Conservation (phyloP, 768 basidiomycete genomes). For the Lyophyllum shimeji region DNA sequence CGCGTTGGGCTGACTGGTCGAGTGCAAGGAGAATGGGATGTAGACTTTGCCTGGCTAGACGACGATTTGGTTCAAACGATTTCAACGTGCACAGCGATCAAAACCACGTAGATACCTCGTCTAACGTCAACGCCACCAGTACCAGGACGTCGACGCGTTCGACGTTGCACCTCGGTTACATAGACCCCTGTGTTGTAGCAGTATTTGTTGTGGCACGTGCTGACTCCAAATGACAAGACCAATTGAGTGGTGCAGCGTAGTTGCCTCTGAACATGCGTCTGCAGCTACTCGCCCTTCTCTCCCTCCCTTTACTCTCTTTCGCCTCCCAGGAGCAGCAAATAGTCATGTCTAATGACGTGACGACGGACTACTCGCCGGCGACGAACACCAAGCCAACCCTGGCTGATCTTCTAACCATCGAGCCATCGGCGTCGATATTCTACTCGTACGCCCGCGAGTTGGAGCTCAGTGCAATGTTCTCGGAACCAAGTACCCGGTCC, state of each 20-base stretch:
- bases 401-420: constrained; percentile 77
- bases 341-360: constrained; percentile 21
- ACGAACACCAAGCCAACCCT: constrained; percentile 54
- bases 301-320: constrained; percentile 28
- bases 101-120: too few relatives aligned
- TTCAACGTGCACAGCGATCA: too few relatives aligned
- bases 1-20: too few relatives aligned
- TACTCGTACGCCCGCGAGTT: constrained; percentile 80
- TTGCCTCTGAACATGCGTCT: constrained; percentile 30
- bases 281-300: constrained; percentile 27
- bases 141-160: too few relatives aligned
- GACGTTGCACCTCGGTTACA: too few relatives aligned
- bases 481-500: constrained; percentile 30
- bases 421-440: constrained; percentile 75
- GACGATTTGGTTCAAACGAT: too few relatives aligned
- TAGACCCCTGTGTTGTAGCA: background rate
- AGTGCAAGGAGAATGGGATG: too few relatives aligned
- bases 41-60: too few relatives aligned
- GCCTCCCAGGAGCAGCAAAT: constrained; percentile 36
- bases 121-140: too few relatives aligned
- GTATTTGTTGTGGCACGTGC: background rate
- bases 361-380: constrained; percentile 30
- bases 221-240: background rate
- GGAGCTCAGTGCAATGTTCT: constrained; percentile 54
- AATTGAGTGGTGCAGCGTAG: background rate